A percentile compares a stretch with the other conserved stretches of the same genome.
Conservation (phyloP, 2,329 filamentous ascomycete genomes). For the Lecanoromycetidae sp. region DNA sequence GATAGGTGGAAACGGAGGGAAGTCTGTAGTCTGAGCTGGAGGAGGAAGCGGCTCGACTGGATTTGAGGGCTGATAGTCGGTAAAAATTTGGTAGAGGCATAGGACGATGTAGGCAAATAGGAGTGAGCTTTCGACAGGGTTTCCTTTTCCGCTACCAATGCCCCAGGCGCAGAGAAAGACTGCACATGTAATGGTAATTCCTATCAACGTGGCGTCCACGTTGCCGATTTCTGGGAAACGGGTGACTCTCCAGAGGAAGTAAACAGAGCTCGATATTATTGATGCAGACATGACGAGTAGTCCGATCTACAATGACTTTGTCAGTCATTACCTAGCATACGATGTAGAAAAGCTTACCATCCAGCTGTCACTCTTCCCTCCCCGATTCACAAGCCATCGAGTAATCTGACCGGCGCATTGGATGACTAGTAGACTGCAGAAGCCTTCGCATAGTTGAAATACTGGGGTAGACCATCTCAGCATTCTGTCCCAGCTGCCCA, state of each 20-base stretch:
- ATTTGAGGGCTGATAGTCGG: slow-evolving; percentile 78
- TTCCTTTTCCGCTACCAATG: slow-evolving; percentile 85
- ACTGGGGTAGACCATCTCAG: slow-evolving; percentile 83
- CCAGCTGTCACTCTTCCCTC: slow-evolving; percentile 86
- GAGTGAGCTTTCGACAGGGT: slow-evolving; percentile 86
- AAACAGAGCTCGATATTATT: slow-evolving; percentile 83
- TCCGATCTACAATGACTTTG: slow-evolving; percentile 50
- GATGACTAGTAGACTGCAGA: slow-evolving; percentile 91
- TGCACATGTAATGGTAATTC: slow-evolving; percentile 80
- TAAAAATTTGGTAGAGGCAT: slow-evolving; percentile 98
- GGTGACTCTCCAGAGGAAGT: slow-evolving; percentile 91
- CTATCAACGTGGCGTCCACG: slow-evolving; percentile 82
- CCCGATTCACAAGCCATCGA: slow-evolving; percentile 80
- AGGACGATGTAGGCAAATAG: slow-evolving; percentile 97
- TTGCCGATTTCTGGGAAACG: slow-evolving; percentile 90
- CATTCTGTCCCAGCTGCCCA: slow-evolving; percentile 80
- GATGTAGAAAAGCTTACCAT: slow-evolving; percentile 51
- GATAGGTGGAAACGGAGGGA: slow-evolving; percentile 90
- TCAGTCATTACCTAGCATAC: background rate
- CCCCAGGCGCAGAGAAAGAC: slow-evolving; percentile 90
- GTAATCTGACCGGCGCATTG: slow-evolving; percentile 91
- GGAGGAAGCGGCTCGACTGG: slow-evolving; percentile 46
- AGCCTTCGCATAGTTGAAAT: slow-evolving; percentile 90
- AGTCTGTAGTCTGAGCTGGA: slow-evolving; percentile 53
- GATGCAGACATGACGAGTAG: slow-evolving; percentile 79